Percentiles rank a stretch among this genome's conserved stretches.
These are phyloP conservation scores for Sporothrix globosa DNA, from an alignment of 2,329 filamentous ascomycete species.

Conservation along the genomic window DNA sequence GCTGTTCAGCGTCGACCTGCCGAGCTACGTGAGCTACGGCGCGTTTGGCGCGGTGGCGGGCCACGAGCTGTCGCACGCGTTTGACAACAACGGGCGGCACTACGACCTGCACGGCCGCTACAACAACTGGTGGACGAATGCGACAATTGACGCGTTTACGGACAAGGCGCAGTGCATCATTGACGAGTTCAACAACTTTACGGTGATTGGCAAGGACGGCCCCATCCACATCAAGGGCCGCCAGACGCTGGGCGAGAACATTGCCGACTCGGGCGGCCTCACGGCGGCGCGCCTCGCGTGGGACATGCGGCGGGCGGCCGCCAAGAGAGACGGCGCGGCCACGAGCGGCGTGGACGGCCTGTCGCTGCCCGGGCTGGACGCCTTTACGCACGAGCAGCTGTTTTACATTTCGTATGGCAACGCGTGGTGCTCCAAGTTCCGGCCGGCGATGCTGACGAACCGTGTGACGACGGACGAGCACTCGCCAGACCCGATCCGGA, in stretches of 20 bases:
- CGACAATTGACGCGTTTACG: conserved; percentile 61
- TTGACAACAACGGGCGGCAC: conserved; percentile 67
- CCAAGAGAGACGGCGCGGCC: conserved; percentile 34
- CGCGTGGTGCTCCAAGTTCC: conserved; percentile 68
- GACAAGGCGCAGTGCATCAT: conserved; percentile 67
- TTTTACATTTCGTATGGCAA: conserved; percentile 70
- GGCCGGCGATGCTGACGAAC: conserved; percentile 60
- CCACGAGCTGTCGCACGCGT: conserved; percentile 71
- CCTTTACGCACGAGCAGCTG: conserved; percentile 67
- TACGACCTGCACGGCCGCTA: conserved; percentile 68
- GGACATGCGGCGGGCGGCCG: conserved; percentile 55
- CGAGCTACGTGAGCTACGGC: conserved; percentile 69
- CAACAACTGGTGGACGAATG: conserved; percentile 68
- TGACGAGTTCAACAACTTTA: conserved; percentile 67
- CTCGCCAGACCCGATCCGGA: conserved; percentile 64
- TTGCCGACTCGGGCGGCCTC: conserved; percentile 70
- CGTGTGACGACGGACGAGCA: conserved; percentile 67
- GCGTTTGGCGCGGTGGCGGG: conserved; percentile 68
- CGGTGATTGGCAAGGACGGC: conserved; percentile 58
- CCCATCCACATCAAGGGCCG: conserved; percentile 65
- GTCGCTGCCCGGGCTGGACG: conserved; percentile 61
- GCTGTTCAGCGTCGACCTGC: conserved; percentile 64
- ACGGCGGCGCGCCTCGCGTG: conserved; percentile 66
- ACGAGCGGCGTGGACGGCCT: conserved; percentile 5
- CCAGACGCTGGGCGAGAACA: conserved; percentile 69